These are phyloP conservation scores for Arabidopsis arenosa DNA, from an alignment of 345 rosid genomes.

Conservation along the genomic window DNA sequence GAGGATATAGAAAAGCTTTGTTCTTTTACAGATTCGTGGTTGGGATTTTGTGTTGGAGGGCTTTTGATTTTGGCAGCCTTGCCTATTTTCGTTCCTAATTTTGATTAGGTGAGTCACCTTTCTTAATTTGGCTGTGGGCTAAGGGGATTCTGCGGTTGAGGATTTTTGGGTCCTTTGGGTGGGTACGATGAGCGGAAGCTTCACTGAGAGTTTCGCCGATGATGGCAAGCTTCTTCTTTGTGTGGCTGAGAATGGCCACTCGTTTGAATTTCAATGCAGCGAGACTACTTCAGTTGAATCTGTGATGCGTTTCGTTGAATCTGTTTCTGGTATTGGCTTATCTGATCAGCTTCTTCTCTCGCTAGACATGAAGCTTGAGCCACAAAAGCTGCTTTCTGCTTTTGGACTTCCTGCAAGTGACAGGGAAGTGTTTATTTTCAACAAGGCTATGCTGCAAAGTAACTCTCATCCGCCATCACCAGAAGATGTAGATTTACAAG, in stretches of 20 bases:
- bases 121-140: slow-evolving; percentile 21
- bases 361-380: slow-evolving; percentile 79
- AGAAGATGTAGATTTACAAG: slow-evolving; percentile 63
- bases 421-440: slow-evolving; percentile 77
- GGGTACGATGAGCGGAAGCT: slow-evolving; percentile 74
- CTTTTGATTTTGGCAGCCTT: slow-evolving; percentile 17
- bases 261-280: slow-evolving; percentile 70
- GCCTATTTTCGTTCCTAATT: slow-evolving; percentile 8
- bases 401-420: slow-evolving; percentile 78
- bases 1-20: slow-evolving; percentile 17
- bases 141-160: slow-evolving; percentile 41
- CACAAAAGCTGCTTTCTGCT: slow-evolving; percentile 71
- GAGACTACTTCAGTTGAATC: slow-evolving; percentile 71
- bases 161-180: slow-evolving; percentile 38
- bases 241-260: slow-evolving; percentile 87
- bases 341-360: slow-evolving; percentile 89
- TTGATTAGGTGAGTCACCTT: slow-evolving; percentile 29
- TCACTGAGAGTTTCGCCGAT: slow-evolving; percentile 54
- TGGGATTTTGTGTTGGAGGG: not conserved
- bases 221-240: slow-evolving; percentile 80
- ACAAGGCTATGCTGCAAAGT: slow-evolving; percentile 72
- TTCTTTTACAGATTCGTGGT: slow-evolving; percentile 19
- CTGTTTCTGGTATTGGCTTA: slow-evolving; percentile 59
- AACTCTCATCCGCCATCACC: slow-evolving; percentile 66
- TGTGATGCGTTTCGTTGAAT: slow-evolving; percentile 72